Conservation (phyloP, 441 rosid species). For the Corymbia calophylla region DNA sequence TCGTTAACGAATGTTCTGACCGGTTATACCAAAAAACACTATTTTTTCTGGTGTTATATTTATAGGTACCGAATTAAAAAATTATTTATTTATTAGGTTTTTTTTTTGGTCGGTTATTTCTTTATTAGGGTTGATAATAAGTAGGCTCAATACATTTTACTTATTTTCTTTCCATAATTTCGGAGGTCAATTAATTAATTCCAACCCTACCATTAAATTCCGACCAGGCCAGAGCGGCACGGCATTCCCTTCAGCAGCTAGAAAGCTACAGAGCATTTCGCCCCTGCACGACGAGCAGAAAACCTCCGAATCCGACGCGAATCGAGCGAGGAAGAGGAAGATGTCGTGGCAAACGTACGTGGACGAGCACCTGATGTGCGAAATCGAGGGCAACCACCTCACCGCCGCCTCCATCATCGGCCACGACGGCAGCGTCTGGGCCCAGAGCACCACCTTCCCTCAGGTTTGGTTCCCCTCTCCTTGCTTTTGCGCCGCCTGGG, state of each 20-base stretch:
- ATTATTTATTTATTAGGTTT: too few relatives aligned
- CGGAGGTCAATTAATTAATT: background rate
- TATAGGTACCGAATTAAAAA: background rate
- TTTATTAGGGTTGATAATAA: background rate
- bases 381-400: conserved; percentile 55
- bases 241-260: background rate
- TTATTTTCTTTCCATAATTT: background rate
- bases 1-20: background rate
- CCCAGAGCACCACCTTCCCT: conserved; percentile 74
- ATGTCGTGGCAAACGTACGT: conserved; percentile 96
- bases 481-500: background rate
- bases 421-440: conserved; percentile 87
- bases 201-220: background rate
- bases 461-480: conserved; percentile 21
- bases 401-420: conserved; percentile 76
- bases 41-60: background rate
- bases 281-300: background rate
- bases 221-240: background rate
- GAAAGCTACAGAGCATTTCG: background rate
- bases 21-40: too few relatives aligned
- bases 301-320: background rate
- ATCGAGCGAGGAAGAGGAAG: conserved; percentile 11
- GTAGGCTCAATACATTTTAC: background rate
- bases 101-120: too few relatives aligned
- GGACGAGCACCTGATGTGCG: conserved; percentile 87